Evolutionary conservation across 305 asterid genomes (phyloP).

Genomic region (Petunia hybrid): DNA sequence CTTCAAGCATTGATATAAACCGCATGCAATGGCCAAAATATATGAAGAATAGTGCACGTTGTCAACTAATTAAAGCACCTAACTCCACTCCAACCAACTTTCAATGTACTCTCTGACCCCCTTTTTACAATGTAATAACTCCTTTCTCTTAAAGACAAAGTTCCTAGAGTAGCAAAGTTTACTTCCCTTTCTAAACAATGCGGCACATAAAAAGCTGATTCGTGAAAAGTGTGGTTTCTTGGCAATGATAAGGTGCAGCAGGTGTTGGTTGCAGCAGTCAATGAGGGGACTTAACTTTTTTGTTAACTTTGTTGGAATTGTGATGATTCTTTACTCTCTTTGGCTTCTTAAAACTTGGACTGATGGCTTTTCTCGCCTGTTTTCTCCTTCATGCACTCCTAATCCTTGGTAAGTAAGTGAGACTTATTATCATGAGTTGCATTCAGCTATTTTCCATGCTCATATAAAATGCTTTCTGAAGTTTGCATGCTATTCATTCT

Average conservation of each 20-base stretch:
- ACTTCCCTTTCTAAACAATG: no score
- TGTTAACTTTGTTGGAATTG: slow-evolving; percentile 16
- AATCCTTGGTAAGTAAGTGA: slow-evolving; percentile 30
- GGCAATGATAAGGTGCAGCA: slow-evolving; percentile 5
- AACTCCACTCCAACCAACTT: neutral
- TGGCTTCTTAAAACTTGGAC: slow-evolving; percentile 32
- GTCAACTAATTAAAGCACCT: neutral
- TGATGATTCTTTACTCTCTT: slow-evolving; percentile 32
- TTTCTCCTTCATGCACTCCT: slow-evolving; percentile 12
- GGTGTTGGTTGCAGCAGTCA: slow-evolving; percentile 1
- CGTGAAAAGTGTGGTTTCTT: neutral
- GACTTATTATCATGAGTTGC: no score
- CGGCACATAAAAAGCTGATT: no score
- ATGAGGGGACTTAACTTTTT: slow-evolving; percentile 14
- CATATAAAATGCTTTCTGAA: no score
- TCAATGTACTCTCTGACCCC: no score
- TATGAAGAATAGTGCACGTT: neutral
- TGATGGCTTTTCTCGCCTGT: neutral
- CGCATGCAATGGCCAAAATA: neutral
- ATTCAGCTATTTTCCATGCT: no score
- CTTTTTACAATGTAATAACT: no score
- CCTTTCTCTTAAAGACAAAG: no score
- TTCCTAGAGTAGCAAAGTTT: no score
- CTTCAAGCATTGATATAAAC: neutral
- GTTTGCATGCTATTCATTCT: no score